These are phyloP conservation scores for Serpula lacrymans DNA, from an alignment of 768 basidiomycete genomes.

Conservation along the genomic window DNA sequence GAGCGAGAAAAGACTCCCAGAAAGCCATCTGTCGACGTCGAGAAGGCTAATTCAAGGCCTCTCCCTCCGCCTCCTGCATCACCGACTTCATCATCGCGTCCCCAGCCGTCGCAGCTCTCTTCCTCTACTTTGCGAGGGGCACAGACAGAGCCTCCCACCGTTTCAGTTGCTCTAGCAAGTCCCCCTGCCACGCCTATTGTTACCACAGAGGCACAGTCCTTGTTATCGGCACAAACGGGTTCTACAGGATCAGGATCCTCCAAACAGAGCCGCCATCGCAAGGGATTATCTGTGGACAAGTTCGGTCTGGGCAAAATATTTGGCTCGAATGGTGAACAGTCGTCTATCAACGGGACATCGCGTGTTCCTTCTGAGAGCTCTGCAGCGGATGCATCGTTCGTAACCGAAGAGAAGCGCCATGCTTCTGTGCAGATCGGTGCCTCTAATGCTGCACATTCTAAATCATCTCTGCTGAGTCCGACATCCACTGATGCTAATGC, in stretches of 20 bases:
- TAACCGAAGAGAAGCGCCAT: constrained; percentile 16
- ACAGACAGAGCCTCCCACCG: constrained; percentile 25
- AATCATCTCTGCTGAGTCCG: constrained; percentile 35
- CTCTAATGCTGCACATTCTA: constrained; percentile 26
- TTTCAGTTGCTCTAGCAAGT: constrained; percentile 39
- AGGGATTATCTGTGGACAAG: constrained; percentile 76
- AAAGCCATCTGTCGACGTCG: constrained; percentile 11
- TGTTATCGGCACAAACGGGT: constrained; percentile 23
- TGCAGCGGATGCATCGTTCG: constrained; percentile 15
- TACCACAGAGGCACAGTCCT: constrained; percentile 23
- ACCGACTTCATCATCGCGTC: constrained; percentile 8
- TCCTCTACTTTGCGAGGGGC: constrained; percentile 24
- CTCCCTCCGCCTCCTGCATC: constrained; percentile 17
- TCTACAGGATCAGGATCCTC: constrained; percentile 36
- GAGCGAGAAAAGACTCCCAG: constrained; percentile 15
- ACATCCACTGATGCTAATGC: constrained; percentile 20
- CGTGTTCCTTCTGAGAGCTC: constrained; percentile 44
- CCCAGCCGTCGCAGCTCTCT: constrained; percentile 18
- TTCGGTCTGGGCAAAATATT: constrained; percentile 78
- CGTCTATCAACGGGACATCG: constrained; percentile 31
- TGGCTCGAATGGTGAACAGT: constrained; percentile 37
- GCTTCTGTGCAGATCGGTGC: constrained; percentile 5
- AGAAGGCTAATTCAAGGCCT: constrained; percentile 19
- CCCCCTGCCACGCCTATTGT: constrained; percentile 36
- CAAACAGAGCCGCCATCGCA: constrained; percentile 50